These are phyloP conservation scores for Lactarius trivialis DNA, from an alignment of 768 basidiomycete genomes.

Conservation along the genomic window DNA sequence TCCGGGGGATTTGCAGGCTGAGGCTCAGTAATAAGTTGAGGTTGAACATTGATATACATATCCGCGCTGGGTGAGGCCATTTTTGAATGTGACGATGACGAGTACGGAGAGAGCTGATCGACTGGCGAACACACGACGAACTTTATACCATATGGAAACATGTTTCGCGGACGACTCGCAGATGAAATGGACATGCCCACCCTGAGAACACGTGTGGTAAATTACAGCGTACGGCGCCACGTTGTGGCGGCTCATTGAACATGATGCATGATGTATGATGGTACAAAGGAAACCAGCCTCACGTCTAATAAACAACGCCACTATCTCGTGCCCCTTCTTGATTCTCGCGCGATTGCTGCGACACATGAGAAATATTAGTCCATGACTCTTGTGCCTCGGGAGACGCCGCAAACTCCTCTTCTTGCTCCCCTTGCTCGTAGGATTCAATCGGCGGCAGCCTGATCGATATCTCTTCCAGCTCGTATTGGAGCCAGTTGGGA, in stretches of 20 bases:
- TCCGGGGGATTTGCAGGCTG: background rate
- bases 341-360: background rate
- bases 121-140: background rate
- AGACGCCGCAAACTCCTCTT: no score
- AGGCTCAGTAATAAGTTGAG: background rate
- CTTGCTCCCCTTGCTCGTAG: background rate
- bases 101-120: background rate
- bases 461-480: background rate
- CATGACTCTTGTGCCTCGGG: background rate
- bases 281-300: background rate
- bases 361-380: background rate
- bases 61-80: background rate
- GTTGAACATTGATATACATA: background rate
- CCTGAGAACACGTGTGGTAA: background rate
- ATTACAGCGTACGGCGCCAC: no score
- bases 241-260: no score
- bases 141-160: background rate
- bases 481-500: background rate
- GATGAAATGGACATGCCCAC: background rate
- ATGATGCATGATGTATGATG: background rate
- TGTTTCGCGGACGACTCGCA: background rate
- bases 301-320: background rate
- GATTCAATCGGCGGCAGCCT: background rate
- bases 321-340: background rate
- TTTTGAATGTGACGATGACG: background rate